Evolutionary conservation across 257 asterid genomes (phyloP).

Genomic region (Capsicum rhomboideum): DNA sequence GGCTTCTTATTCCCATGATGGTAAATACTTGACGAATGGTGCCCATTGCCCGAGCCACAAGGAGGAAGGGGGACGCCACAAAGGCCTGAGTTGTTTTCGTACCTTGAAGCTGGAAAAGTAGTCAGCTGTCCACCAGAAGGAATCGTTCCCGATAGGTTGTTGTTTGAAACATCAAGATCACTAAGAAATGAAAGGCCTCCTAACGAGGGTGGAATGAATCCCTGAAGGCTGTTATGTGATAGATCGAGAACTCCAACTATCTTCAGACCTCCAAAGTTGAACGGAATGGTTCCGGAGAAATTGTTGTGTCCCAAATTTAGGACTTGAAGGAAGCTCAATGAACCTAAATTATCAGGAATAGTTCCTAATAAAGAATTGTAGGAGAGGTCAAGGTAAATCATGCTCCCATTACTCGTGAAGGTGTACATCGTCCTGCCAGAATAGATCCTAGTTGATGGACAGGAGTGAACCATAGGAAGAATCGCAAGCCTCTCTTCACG

Average conservation of each 20-base stretch:
- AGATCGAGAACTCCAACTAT: slow-evolving; percentile 76
- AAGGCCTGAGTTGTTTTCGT: slow-evolving; percentile 72
- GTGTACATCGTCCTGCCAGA: slow-evolving; percentile 69
- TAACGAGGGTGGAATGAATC: slow-evolving; percentile 66
- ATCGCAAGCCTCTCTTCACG: slow-evolving; percentile 47
- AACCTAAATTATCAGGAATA: slow-evolving; percentile 62
- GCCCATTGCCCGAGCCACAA: slow-evolving; percentile 33
- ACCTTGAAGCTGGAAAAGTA: slow-evolving; percentile 75
- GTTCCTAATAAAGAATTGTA: slow-evolving; percentile 62
- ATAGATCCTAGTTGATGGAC: slow-evolving; percentile 73
- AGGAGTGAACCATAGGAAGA: slow-evolving; percentile 73
- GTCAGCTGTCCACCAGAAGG: slow-evolving; percentile 87
- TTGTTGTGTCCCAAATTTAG: slow-evolving; percentile 77
- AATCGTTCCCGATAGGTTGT: slow-evolving; percentile 56
- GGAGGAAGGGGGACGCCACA: slow-evolving; percentile 82
- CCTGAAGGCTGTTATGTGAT: slow-evolving; percentile 66
- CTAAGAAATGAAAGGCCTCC: slow-evolving; percentile 73
- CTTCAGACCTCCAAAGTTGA: slow-evolving; percentile 62
- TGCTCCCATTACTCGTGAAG: slow-evolving; percentile 64
- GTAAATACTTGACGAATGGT: slow-evolving; percentile 10
- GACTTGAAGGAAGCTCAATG: slow-evolving; percentile 65
- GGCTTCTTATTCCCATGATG: slow-evolving; percentile 31
- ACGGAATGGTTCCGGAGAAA: slow-evolving; percentile 62
- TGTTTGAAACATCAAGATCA: slow-evolving; percentile 90
- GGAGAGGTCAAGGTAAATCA: slow-evolving; percentile 84